Percentiles rank a stretch among this genome's conserved stretches.
phyloP scores from a whole-genome alignment of 2,329 filamentous ascomycete genomes.

The Neonectria hederae region DNA sequence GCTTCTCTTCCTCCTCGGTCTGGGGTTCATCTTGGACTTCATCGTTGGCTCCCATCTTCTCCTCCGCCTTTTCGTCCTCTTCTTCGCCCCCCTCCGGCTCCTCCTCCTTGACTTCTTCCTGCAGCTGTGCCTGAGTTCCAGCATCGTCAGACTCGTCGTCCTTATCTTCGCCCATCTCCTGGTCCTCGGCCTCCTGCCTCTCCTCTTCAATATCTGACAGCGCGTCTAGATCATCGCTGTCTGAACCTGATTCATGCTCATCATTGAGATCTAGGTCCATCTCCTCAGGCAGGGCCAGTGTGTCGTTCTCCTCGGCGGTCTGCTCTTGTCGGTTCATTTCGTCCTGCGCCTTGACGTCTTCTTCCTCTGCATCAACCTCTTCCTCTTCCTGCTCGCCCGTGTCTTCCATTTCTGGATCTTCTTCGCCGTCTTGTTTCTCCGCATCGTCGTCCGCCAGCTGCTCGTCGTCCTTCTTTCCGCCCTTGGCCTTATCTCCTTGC shows the following conservation, averaged over 20 bases:
- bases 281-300: slow-evolving; percentile 85
- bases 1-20: slow-evolving; percentile 59
- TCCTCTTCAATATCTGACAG: slow-evolving; percentile 64
- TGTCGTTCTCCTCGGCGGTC: slow-evolving; percentile 82
- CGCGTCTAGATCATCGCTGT: slow-evolving; percentile 67
- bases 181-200: slow-evolving; percentile 48
- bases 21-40: slow-evolving; percentile 59
- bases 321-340: slow-evolving; percentile 72
- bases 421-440: slow-evolving; percentile 55
- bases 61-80: slow-evolving; percentile 64
- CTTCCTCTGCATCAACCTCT: slow-evolving; percentile 70
- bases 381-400: slow-evolving; percentile 55
- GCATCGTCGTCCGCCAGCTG: slow-evolving; percentile 68
- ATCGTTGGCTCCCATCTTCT: slow-evolving; percentile 47
- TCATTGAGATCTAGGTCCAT: slow-evolving; percentile 86
- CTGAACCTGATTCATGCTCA: slow-evolving; percentile 66
- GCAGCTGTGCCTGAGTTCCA: slow-evolving; percentile 50
- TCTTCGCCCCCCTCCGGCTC: slow-evolving; percentile 66
- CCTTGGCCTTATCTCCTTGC: slow-evolving; percentile 76
- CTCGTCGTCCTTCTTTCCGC: slow-evolving; percentile 72
- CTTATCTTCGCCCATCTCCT: slow-evolving; percentile 50
- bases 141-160: slow-evolving; percentile 52
- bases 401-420: slow-evolving; percentile 56
- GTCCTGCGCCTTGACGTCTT: slow-evolving; percentile 64
- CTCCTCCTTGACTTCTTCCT: slow-evolving; percentile 48